Conservation (phyloP, 2,329 filamentous ascomycete species). For the Fusarium burgessii region DNA sequence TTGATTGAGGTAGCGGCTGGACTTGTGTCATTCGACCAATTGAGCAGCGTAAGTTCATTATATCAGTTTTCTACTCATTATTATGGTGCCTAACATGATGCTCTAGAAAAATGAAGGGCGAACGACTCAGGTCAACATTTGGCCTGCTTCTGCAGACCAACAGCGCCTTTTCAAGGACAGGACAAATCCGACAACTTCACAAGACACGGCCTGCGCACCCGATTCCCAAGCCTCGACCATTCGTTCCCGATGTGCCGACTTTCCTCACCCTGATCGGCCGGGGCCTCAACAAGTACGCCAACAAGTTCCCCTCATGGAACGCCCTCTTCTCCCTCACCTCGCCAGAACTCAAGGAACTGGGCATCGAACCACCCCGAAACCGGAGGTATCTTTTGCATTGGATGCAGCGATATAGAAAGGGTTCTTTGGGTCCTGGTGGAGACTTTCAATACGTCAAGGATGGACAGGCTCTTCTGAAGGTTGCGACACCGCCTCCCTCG, state of each 20-base stretch:
- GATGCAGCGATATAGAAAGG: slow-evolving; percentile 85
- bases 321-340: slow-evolving; percentile 86
- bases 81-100: slow-evolving; percentile 13
- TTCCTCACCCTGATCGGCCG: slow-evolving; percentile 95
- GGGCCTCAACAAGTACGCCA: slow-evolving; percentile 81
- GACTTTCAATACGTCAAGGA: slow-evolving; percentile 79
- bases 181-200: slow-evolving; percentile 59
- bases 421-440: slow-evolving; percentile 83
- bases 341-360: slow-evolving; percentile 81
- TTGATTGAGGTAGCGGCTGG: slow-evolving; percentile 36
- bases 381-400: slow-evolving; percentile 88
- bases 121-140: slow-evolving; percentile 50
- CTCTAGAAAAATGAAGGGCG: slow-evolving; percentile 50
- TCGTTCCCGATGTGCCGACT: slow-evolving; percentile 85
- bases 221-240: slow-evolving; percentile 80
- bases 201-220: slow-evolving; percentile 54
- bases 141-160: slow-evolving; percentile 49
- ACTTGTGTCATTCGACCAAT: slow-evolving; percentile 37
- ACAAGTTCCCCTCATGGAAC: slow-evolving; percentile 92
- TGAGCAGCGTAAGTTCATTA: slow-evolving; percentile 35
- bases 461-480: slow-evolving; percentile 64
- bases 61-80: background rate
- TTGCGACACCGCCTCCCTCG: slow-evolving; percentile 56
- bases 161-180: slow-evolving; percentile 48
- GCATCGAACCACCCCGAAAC: slow-evolving; percentile 85